Percentiles rank a stretch among this genome's conserved stretches.
Conservation (phyloP, 1,139 yeast genomes). For the Blastobotrys raffinosifermentans region DNA sequence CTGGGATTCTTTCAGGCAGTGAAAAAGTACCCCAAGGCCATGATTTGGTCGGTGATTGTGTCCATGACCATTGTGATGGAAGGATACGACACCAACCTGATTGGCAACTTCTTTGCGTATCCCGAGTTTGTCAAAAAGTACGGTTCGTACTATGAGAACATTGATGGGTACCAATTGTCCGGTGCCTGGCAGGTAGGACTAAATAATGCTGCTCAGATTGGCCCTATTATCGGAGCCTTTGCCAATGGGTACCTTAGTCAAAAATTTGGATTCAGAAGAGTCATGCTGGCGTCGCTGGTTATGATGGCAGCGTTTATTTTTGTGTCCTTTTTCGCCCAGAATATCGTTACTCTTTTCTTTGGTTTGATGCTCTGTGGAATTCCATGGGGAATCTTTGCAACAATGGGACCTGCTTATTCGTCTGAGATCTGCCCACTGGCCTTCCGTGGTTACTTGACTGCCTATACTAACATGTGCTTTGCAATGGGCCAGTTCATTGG, state of each 20-base stretch:
- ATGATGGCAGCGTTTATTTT: conserved; percentile 32
- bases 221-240: conserved; percentile 14
- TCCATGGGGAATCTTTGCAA: conserved; percentile 43
- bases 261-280: conserved; percentile 42
- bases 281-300: conserved; percentile 31
- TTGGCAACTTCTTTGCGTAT: conserved; percentile 37
- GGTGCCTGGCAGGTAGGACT: conserved; percentile 14
- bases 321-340: conserved; percentile 38
- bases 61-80: conserved; percentile 42
- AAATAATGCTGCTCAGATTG: conserved; percentile 11
- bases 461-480: conserved; percentile 41
- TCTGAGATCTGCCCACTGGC: conserved; percentile 43
- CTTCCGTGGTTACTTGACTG: conserved; percentile 38
- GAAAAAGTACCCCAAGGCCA: not conserved
- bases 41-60: conserved; percentile 38
- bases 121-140: conserved; percentile 36
- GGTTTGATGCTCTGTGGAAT: conserved; percentile 41
- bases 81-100: conserved; percentile 40
- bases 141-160: conserved; percentile 28
- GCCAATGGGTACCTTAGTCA: conserved; percentile 25
- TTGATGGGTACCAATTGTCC: conserved; percentile 7
- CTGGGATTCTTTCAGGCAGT: not conserved
- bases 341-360: conserved; percentile 32
- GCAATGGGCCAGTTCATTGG: conserved; percentile 39
- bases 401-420: conserved; percentile 40